Percentiles rank a stretch among this genome's conserved stretches.
Evolutionary conservation across 176 grass and related monocot genomes (phyloP).

Genomic region (Triticum monococcum): DNA sequence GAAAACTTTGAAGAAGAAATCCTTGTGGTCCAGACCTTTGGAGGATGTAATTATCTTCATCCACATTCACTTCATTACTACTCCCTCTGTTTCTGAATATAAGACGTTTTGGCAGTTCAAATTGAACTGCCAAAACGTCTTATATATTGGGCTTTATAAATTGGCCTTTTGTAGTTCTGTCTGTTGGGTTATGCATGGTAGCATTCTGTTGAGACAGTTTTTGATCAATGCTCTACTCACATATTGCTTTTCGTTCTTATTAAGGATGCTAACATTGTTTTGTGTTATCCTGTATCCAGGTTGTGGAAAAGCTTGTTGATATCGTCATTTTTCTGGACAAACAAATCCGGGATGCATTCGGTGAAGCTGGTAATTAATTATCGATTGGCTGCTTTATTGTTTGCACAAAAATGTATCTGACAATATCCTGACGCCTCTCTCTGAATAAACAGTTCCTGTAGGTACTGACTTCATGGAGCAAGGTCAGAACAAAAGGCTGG

Average conservation of each 20-base stretch:
- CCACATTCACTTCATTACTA: neutral
- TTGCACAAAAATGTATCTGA: neutral
- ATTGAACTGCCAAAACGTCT: too few relatives aligned
- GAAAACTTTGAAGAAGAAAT: conserved; percentile 96
- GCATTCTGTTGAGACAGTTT: neutral
- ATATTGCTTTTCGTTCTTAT: neutral
- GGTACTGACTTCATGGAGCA: conserved; percentile 35
- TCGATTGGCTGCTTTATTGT: neutral
- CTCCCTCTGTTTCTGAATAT: too few relatives aligned
- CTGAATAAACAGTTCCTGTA: conserved; percentile 31
- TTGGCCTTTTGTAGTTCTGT: neutral
- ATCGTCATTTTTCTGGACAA: conserved; percentile 72
- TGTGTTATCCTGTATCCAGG: conserved; percentile 40
- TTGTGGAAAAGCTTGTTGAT: conserved; percentile 98
- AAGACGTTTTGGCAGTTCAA: too few relatives aligned
- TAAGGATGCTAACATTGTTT: conserved; percentile 15
- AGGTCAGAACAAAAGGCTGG: conserved; percentile 57
- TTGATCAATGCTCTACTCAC: neutral
- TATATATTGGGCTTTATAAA: neutral
- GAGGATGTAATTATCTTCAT: conserved; percentile 67
- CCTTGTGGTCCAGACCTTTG: conserved; percentile 83
- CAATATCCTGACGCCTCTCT: conserved; percentile 2
- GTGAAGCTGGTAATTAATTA: conserved; percentile 42
- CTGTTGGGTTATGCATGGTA: neutral
- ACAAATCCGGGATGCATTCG: conserved; percentile 67